Conservation (phyloP, 805 yeast genomes). For the Scheffersomyces lignosus region DNA sequence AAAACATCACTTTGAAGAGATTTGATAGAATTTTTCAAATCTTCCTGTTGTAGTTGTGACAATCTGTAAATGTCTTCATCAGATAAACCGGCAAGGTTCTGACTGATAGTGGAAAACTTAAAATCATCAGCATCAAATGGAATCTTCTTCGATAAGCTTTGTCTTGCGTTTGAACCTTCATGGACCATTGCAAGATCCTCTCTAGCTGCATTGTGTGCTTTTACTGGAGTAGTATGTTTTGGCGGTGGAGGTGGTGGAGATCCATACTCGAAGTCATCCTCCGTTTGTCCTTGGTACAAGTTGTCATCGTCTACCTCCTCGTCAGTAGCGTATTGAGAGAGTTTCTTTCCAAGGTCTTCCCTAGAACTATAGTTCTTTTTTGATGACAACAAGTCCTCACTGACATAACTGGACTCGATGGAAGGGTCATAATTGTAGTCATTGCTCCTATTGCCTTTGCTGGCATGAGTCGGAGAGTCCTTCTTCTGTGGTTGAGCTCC, state of each 20-base stretch:
- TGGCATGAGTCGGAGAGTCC: background rate
- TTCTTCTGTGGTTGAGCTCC: constrained; percentile 1
- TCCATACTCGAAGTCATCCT: constrained; percentile 8
- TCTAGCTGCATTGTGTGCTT: constrained; percentile 6
- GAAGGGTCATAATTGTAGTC: constrained; percentile 14
- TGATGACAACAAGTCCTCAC: constrained; percentile 37
- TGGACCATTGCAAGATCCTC: constrained; percentile 6
- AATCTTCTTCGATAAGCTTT: too few relatives aligned
- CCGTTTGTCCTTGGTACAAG: too few relatives aligned
- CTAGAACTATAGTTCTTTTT: constrained; percentile 30
- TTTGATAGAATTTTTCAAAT: constrained; percentile 38
- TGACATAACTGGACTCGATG: constrained; percentile 28
- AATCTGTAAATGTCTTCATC: constrained; percentile 29
- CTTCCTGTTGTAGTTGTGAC: constrained; percentile 36
- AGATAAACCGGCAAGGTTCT: constrained; percentile 13
- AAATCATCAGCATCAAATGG: constrained; percentile 43
- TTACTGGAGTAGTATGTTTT: constrained; percentile 18
- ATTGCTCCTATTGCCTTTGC: background rate
- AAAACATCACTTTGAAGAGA: constrained; percentile 48
- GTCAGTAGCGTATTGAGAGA: constrained; percentile 24
- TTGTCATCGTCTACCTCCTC: constrained; percentile 18
- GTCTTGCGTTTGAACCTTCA: background rate
- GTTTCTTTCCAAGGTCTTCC: constrained; percentile 36
- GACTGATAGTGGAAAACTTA: constrained; percentile 25
- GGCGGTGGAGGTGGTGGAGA: constrained; percentile 30